Evolutionary conservation across 768 basidiomycete species (phyloP), one percentile per base, ranked within the genome.

Genomic region (Panaeolus papilionaceus): DNA sequence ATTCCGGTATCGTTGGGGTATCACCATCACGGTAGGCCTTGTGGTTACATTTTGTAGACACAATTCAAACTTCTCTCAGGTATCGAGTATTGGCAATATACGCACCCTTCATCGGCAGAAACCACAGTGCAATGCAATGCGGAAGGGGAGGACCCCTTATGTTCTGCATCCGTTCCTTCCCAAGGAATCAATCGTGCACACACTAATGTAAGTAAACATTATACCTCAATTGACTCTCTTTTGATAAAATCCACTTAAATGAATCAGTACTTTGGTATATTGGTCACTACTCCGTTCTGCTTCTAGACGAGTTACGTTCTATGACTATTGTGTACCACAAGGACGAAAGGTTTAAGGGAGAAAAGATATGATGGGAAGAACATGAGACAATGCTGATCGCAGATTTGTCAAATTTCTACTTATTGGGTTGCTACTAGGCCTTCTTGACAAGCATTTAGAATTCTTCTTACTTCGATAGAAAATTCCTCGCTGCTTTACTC

Each of bases 31-130:
- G 86, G 86, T 83, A 64, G 42, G 72, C 51, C 58, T 16, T 38
- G 8, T 23, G 18, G 11, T n/a, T 38, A 38, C 39, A 3, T 38
- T 37, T n/a, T 18, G 18, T 16, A 44, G 14, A 44, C 4, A 28
- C n/a, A 23, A 26, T 3, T 11, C 20, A 33, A 14, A 61, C 20
- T 33, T 11, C 40, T 4, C 45, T 14, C 62, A 86, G 85, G 85
- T 0, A 72, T 85, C 61, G 85, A 86, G 71, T 86, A 86, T 67
- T 87, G 85, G 86, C 81, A 83, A 69, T 77, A 79, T 39, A 71
- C 70, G 5, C 80, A 82, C 45, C 86, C 86, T 4, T 63, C 81
- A 0, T 80, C 79, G 5, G 74, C 78, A 37, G 75, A 79, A 14
- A 86, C 79, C 4, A 84, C 82, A 0, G 70, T 79, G 5, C 76